Percentiles rank a stretch among this genome's conserved stretches.
Conservation (phyloP, 108 stramenopile genomes). For the Nannochloropsis gaditana region DNA sequence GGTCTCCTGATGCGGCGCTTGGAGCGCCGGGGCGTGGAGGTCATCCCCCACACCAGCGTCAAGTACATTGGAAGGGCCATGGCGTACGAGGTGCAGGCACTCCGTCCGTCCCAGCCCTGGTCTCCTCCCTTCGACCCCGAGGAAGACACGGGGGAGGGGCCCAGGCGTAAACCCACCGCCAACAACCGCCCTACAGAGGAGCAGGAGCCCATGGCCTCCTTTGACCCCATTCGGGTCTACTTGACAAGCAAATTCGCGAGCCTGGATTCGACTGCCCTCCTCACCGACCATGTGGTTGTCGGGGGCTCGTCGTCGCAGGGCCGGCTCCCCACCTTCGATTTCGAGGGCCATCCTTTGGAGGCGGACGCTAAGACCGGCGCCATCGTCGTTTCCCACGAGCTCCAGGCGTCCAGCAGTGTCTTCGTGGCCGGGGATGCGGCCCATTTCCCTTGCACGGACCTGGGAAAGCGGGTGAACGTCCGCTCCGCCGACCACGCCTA, state of each 20-base stretch:
- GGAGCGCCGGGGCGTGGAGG: slow-evolving; percentile 21
- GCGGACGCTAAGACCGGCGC: slow-evolving; percentile 26
- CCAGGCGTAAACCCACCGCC: not conserved
- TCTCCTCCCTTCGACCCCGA: not conserved
- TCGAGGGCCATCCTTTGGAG: slow-evolving; percentile 18
- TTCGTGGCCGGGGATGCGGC: slow-evolving; percentile 40
- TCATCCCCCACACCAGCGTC: slow-evolving; percentile 30
- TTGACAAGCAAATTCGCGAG: slow-evolving; percentile 10
- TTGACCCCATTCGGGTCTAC: not conserved
- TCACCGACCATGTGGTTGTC: slow-evolving; percentile 2
- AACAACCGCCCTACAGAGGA: not conserved
- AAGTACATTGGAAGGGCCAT: slow-evolving; percentile 4
- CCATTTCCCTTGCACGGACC: slow-evolving; percentile 24
- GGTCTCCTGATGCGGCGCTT: slow-evolving; percentile 29
- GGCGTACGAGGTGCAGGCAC: not conserved
- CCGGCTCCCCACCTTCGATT: not conserved
- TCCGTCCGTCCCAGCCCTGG: not conserved
- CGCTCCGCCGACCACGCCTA: slow-evolving; percentile 46
- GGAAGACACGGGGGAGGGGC: not conserved
- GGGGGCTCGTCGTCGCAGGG: not conserved
- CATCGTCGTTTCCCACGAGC: slow-evolving; percentile 31
- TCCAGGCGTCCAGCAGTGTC: slow-evolving; percentile 32
- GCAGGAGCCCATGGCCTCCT: not conserved
- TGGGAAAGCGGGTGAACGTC: slow-evolving; percentile 21
- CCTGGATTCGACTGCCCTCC: slow-evolving; percentile 1